Base-by-base conservation (phyloP, 2,329 filamentous ascomycete genomes). In the Colletotrichum sansevieriae region DNA sequence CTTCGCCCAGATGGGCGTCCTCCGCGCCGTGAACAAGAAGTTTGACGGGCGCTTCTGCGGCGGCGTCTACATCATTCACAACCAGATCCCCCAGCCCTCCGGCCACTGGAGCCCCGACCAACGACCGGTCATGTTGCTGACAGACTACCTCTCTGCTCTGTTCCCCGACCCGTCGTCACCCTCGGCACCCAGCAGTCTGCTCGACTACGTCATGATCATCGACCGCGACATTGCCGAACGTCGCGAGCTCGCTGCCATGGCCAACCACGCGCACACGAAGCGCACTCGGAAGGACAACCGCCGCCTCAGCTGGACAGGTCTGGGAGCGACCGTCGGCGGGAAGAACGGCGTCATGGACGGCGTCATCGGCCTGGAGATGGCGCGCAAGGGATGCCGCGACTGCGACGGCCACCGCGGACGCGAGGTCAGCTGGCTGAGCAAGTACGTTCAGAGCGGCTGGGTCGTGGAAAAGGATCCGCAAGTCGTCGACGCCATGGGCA, bases 221-320 rank as follows among this genome's bases (percentile, higher is more conserved):
- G 81, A 83, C 72, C 76, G 78, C 54, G 80, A 82, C 63, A 73
- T 79, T 33, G 80, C 78, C 43, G 81, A 83, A 73, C 79, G 78
- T 74, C 79, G 81, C 52, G 81, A 82, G 74, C 77, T 82, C 44
- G 77, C 79, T 0, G 80, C 80, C 63, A 77, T 82, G 72, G 74
- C 75, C 4, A 76, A 76, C 65, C 76, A 78, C 66, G 73, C 77
- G 20, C 71, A 71, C 35, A 70, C 70, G 18, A 70, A 72, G 39
- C 71, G 68, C 11, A 62, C 70, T 18, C 70, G 62, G 20, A 75
- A 74, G 57, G 73, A 73, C 63, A 71, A 64, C 39, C 78, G 78
- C 71, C 75, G 80, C 9, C 74, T 79, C 13, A 82, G 80, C 73
- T 82, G 81, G 81, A 82, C 80, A 0, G 79, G 77, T 0, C 76